Conservation (phyloP, 176 grass and related monocot species). For the Carex cristatella region DNA sequence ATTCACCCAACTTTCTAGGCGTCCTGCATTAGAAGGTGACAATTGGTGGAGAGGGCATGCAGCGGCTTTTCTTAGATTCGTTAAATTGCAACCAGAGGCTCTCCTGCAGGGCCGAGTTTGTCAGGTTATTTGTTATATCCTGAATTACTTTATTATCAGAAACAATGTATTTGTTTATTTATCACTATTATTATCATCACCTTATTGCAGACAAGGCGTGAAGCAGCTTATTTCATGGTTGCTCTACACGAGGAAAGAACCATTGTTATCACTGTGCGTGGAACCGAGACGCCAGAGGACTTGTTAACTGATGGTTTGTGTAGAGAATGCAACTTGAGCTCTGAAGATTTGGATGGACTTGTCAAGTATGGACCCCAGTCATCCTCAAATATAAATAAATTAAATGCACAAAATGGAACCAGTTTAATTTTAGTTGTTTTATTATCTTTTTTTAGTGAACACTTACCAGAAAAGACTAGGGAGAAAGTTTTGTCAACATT, state of each 20-base stretch:
- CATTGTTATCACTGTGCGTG: constrained; percentile 71
- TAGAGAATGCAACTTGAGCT: constrained; percentile 73
- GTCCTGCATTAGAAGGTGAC: constrained; percentile 93
- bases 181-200: constrained; percentile 7
- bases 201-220: constrained; percentile 59
- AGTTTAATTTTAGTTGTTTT: constrained; percentile 11
- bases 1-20: constrained; percentile 33
- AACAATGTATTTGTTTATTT: background rate
- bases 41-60: constrained; percentile 99
- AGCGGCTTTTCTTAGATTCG: constrained; percentile 81
- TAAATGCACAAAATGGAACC: background rate
- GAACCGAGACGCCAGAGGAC: constrained; percentile 94
- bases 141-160: background rate
- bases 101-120: constrained; percentile 66
- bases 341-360: constrained; percentile 84
- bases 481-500: constrained; percentile 70
- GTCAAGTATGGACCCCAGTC: constrained; percentile 45
- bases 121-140: constrained; percentile 49
- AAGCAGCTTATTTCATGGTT: constrained; percentile 93
- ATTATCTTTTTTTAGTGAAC: constrained; percentile 45
- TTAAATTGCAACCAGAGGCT: constrained; percentile 67
- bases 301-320: constrained; percentile 92
- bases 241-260: constrained; percentile 74
- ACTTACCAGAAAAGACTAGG: constrained; percentile 51
- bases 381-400: background rate